These are phyloP conservation scores for Arachnomyces sp. DNA, from an alignment of 2,329 filamentous ascomycete species.

Conservation along the genomic window DNA sequence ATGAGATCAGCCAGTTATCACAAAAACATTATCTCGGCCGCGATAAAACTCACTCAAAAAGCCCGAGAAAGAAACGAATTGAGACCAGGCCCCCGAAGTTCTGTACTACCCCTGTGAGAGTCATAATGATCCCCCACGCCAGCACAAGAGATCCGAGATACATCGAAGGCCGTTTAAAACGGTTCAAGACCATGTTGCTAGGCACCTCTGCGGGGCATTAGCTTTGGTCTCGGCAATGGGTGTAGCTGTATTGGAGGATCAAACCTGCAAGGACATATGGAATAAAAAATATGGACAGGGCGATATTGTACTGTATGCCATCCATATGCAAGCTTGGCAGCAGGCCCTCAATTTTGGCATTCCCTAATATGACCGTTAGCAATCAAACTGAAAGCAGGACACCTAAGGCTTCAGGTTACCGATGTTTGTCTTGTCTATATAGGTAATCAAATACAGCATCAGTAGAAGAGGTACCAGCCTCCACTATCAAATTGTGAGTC, in stretches of 20 bases:
- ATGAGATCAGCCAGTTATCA: neutral
- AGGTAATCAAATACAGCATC: conserved; percentile 10
- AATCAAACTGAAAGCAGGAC: conserved; percentile 6
- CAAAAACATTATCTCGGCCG: neutral
- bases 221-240: conserved; percentile 26
- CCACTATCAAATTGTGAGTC: no score
- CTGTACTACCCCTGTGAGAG: conserved; percentile 29
- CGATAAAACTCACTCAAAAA: conserved; percentile 26
- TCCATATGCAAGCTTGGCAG: conserved; percentile 54
- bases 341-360: conserved; percentile 53
- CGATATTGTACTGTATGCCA: conserved; percentile 60
- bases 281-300: conserved; percentile 77
- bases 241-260: conserved; percentile 43
- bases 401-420: conserved; percentile 29
- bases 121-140: conserved; percentile 30
- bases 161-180: conserved; percentile 31
- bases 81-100: conserved; percentile 31
- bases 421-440: conserved; percentile 10
- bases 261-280: conserved; percentile 71
- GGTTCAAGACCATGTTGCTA: conserved; percentile 16
- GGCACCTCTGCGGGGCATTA: conserved; percentile 47
- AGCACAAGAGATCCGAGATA: conserved; percentile 33
- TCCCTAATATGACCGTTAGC: conserved; percentile 63
- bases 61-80: conserved; percentile 28
- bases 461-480: conserved; percentile 1